Conservation (phyloP, 371 early-diverging fungal genomes). For the Apophysomyces sp. region DNA sequence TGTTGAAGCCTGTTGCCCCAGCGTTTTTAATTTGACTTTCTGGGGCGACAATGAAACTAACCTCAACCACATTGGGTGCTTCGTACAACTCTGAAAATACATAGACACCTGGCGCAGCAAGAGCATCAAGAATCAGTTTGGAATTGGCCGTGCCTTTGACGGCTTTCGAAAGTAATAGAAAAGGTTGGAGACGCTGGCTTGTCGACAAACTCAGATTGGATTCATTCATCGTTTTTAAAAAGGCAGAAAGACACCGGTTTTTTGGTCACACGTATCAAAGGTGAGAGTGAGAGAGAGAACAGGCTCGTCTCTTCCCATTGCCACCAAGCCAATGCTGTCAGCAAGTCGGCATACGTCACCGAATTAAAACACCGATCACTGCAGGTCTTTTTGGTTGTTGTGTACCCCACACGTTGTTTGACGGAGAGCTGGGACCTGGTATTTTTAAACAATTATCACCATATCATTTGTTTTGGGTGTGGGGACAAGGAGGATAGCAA, state of each 20-base stretch:
- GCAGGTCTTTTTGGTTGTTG: too few relatives aligned
- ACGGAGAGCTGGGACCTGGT: too few relatives aligned
- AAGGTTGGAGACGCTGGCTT: slow-evolving; percentile 62
- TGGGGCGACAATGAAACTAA: slow-evolving; percentile 17
- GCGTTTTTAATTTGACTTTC: not conserved
- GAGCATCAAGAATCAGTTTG: slow-evolving; percentile 73
- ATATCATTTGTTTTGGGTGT: too few relatives aligned
- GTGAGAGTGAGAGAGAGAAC: not conserved
- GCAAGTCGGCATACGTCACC: too few relatives aligned
- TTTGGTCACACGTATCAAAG: too few relatives aligned
- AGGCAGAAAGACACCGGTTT: too few relatives aligned
- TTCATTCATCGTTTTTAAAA: slow-evolving; percentile 8
- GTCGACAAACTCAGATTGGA: slow-evolving; percentile 10
- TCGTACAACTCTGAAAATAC: slow-evolving; percentile 81
- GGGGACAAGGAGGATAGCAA: too few relatives aligned
- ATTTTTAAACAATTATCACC: too few relatives aligned
- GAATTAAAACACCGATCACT: too few relatives aligned
- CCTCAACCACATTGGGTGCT: slow-evolving; percentile 70
- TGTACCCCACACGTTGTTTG: too few relatives aligned
- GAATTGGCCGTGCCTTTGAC: slow-evolving; percentile 75
- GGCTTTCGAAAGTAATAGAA: slow-evolving; percentile 73
- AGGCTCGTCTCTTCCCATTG: too few relatives aligned
- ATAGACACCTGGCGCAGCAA: slow-evolving; percentile 75
- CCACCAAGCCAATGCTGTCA: too few relatives aligned
- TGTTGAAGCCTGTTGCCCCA: slow-evolving; percentile 50